Evolutionary conservation across 176 grass and related monocot species (phyloP), one percentile per base, ranked within the genome.

Genomic region (Carex pumila): DNA sequence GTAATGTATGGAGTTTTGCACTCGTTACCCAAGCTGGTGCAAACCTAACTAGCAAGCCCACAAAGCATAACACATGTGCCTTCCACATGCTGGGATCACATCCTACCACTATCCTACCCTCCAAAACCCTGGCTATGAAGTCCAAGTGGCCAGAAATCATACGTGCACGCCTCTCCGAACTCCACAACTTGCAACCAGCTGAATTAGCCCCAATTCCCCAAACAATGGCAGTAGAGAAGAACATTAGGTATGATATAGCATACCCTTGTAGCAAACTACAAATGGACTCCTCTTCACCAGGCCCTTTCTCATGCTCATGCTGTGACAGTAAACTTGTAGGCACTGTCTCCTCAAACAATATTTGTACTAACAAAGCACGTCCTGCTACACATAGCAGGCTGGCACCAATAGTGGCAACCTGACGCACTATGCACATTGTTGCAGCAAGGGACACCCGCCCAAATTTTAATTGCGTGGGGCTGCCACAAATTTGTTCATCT

Each of bases 191-290:
- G 54, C 80, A 88, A 14, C 15, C 85, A 41, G 78, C 72, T 6
- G 89, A 90, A 1, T 79, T 87, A 65, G 85, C 79, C 88, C 88
- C 87, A 17, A 92, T 55, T 79, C 93, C 93, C 93, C 93, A 95
- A 15, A 79, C 81, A 52, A 79, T 72, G 49, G 93, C 93, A 30
- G 90, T 90, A 22, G 88, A 90, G 56, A 92, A 84, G 34, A 94
- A 70, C 55, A 94, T 61, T 73, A 92, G 85, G 15, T 89, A 89
- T 2, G 93, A 90, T 81, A 92, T 83, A 25, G 82, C 81, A 71
- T 81, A 90, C 32, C 93, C 93, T 81, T 90, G 86, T 1, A 94
- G 59, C 14, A 83, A 87, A 71, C 81, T 85, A 61, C 84, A 87
- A 55, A 89, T 83, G 31, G 85, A 82, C 29, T 71, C 88, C 47